Evolutionary conservation across 2,329 filamentous ascomycete genomes (phyloP).

Genomic region (Beauveria sp.): DNA sequence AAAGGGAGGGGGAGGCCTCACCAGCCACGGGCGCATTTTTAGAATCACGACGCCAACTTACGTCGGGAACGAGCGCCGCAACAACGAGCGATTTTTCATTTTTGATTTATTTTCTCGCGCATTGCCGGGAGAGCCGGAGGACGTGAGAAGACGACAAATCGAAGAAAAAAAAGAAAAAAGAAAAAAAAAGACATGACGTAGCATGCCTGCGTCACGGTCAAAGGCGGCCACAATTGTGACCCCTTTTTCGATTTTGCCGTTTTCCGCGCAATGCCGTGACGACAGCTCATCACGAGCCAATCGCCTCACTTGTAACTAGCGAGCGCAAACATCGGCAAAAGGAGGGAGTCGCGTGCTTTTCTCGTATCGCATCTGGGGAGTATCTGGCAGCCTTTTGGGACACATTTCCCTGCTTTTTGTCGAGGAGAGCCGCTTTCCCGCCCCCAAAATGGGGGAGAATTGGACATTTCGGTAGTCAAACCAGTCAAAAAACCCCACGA

Average conservation of each 20-base stretch:
- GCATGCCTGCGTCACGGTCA: neutral
- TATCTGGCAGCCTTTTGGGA: neutral
- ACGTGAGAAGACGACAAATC: too few species aligned
- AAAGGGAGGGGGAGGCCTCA: neutral
- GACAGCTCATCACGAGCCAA: neutral
- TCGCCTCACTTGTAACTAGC: neutral
- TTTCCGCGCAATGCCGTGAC: neutral
- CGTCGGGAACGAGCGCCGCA: neutral
- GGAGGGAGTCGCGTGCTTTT: too few species aligned
- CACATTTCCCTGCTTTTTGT: neutral
- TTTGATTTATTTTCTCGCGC: neutral
- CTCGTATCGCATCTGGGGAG: too few species aligned
- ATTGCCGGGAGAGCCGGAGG: neutral
- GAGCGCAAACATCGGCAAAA: neutral
- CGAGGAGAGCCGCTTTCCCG: neutral
- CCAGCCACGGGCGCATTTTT: neutral
- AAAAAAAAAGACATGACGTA: slow-evolving; percentile 7
- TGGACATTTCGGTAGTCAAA: neutral
- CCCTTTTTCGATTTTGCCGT: neutral
- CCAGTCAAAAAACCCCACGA: too few species aligned
- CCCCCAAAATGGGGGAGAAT: neutral
- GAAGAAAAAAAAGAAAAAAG: neutral
- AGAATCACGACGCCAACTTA: neutral
- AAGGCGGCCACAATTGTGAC: slow-evolving; percentile 7
- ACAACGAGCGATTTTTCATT: neutral